These are phyloP conservation scores for Cajanus cajan DNA, from an alignment of 306 rosid genomes.

Conservation along the genomic window DNA sequence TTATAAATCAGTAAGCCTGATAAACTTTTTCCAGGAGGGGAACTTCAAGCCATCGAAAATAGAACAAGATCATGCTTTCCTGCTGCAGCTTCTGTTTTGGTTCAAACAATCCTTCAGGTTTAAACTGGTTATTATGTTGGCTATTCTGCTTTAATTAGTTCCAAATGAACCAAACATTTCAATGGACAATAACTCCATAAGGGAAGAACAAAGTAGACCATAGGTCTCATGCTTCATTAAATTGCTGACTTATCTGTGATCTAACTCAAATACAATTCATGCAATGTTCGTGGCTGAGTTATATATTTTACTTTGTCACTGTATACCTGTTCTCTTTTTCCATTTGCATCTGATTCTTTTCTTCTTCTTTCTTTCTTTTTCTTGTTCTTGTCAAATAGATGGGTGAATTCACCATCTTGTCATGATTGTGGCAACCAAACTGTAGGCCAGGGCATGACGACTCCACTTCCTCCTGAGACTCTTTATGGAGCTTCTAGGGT, in stretches of 20 bases:
- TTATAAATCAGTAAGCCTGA: conserved; percentile 25
- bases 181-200: not conserved
- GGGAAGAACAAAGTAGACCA: not conserved
- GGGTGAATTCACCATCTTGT: conserved; percentile 87
- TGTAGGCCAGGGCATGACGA: conserved; percentile 43
- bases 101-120: conserved; percentile 93
- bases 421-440: conserved; percentile 67
- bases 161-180: conserved; percentile 9
- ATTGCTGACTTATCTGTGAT: not conserved
- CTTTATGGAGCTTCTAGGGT: conserved; percentile 64
- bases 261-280: conserved; percentile 18
- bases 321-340: not conserved
- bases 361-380: conserved; percentile 10
- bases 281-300: not conserved
- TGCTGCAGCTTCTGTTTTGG: conserved; percentile 95
- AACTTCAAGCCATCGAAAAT: conserved; percentile 65
- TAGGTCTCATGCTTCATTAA: not conserved
- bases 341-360: conserved; percentile 7
- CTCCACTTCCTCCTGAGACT: conserved; percentile 66
- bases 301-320: not conserved
- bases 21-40: conserved; percentile 69
- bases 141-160: not conserved
- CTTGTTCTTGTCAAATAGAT: conserved; percentile 43
- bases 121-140: conserved; percentile 13
- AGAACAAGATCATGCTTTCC: conserved; percentile 78